Evolutionary conservation across 352 stramenopile genomes (phyloP), one percentile per base, ranked within the genome.

Genomic region (Aphanomyces invadans): DNA sequence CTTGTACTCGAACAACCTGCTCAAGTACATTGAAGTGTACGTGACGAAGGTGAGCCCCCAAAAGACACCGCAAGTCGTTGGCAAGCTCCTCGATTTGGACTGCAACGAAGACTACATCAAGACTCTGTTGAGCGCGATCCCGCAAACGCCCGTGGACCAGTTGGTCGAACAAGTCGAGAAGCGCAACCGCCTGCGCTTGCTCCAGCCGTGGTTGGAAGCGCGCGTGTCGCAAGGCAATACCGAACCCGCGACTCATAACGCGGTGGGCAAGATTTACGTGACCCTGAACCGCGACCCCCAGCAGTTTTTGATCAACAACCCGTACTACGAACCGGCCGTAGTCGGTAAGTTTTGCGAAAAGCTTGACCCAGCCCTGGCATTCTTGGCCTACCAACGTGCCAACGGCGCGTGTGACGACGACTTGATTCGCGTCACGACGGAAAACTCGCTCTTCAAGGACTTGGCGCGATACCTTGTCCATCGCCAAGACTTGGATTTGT

Each of bases 11-110:
- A 99, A 99, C 89, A 99, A 98, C 79, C 76, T 99, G 60, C 83
- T 98, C 65, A 98, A 99, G 84, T 99, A 99, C 84, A 98, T 99
- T 73, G 97, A 99, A 76, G 97, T 99, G 67, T 99, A 99, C 77
- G 95, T 98, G 55, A 98, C 92, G 36, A 98, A 98, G 75, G 86
- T 94, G 23, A 98, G 93, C 67, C 97, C 97, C 7, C 87, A 98
- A 68, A 99, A 99, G 87, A 99, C 97, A 5, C 97, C 97, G 23
- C 84, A 96, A 73, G 97, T 99, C 15, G 91, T 99, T 56, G 97
- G 97, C 79, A 99, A 99, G 85, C 81, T 99, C 25, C 80, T 98
- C 28, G 95, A 98, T 70, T 77, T 98, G 56, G 95, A 98, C 74
- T 97, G 89, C 78, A 99, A 98, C 71, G 97, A 99, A 82, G 97